phyloP scores from a whole-genome alignment of 768 basidiomycete genomes.

The Mycena amicta region DNA sequence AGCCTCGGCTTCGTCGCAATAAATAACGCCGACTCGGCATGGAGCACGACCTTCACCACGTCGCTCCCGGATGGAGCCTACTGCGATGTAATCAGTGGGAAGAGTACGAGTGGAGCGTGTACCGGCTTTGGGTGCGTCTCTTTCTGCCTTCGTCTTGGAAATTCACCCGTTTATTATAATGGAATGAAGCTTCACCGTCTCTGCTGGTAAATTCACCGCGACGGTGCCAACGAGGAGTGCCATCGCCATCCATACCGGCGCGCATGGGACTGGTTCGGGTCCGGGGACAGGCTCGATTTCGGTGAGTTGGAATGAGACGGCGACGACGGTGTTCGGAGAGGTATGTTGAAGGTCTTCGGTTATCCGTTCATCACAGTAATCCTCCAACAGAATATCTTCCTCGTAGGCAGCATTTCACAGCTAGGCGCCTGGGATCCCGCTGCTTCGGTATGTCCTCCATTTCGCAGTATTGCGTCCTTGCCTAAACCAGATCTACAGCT shows the following conservation, averaged over 20 bases:
- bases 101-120: constrained; percentile 43
- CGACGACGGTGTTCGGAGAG: constrained; percentile 60
- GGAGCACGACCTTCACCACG: constrained; percentile 60
- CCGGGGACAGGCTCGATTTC: constrained; percentile 30
- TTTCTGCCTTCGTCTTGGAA: background rate
- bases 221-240: constrained; percentile 55
- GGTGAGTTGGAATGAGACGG: constrained; percentile 57
- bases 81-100: constrained; percentile 66
- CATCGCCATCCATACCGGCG: constrained; percentile 56
- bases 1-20: constrained; percentile 64
- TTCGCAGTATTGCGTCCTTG: background rate
- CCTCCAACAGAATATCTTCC: constrained; percentile 54
- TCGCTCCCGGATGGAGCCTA: constrained; percentile 59
- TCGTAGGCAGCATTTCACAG: constrained; percentile 58
- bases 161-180: background rate
- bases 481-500: constrained; percentile 22
- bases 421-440: constrained; percentile 54
- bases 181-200: constrained; percentile 46
- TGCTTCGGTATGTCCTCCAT: constrained; percentile 40
- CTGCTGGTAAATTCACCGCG: constrained; percentile 50
- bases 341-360: constrained; percentile 31
- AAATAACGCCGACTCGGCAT: constrained; percentile 60
- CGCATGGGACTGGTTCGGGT: constrained; percentile 31
- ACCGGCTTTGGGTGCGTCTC: constrained; percentile 50
- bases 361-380: background rate